These are phyloP conservation scores for Phytophthora multivora DNA, from an alignment of 352 stramenopile species.

Conservation along the genomic window DNA sequence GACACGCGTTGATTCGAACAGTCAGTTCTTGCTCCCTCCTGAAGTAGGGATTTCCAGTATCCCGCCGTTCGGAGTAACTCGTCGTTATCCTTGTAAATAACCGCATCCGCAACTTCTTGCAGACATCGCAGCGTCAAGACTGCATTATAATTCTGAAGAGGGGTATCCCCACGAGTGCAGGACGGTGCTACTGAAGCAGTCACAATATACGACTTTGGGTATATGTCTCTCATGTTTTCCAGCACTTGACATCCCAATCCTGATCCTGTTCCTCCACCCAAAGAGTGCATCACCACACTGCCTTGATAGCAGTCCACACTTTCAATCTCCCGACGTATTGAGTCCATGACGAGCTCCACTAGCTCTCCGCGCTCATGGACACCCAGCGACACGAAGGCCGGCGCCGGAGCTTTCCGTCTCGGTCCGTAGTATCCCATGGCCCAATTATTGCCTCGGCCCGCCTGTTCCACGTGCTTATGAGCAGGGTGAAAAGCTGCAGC, in stretches of 20 bases:
- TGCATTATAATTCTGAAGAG: constrained; percentile 89
- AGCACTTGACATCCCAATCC: constrained; percentile 83
- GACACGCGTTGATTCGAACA: constrained; percentile 36
- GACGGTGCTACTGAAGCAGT: constrained; percentile 77
- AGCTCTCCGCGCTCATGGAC: constrained; percentile 51
- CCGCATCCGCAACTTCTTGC: constrained; percentile 69
- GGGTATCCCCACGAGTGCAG: constrained; percentile 60
- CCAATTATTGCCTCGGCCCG: constrained; percentile 89
- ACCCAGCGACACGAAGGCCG: constrained; percentile 36
- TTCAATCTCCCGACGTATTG: constrained; percentile 75
- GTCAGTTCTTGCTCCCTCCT: constrained; percentile 1
- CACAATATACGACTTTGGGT: constrained; percentile 71
- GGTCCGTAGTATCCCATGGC: constrained; percentile 80
- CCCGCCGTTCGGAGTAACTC: constrained; percentile 59
- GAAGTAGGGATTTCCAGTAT: constrained; percentile 56
- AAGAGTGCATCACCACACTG: constrained; percentile 77
- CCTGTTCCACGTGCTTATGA: constrained; percentile 63
- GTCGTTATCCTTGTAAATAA: constrained; percentile 90
- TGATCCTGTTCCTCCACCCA: constrained; percentile 82
- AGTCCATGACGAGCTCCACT: constrained; percentile 76
- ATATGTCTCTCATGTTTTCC: constrained; percentile 81
- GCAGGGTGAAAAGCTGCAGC: constrained; percentile 39
- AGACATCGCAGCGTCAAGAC: constrained; percentile 73
- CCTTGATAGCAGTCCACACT: constrained; percentile 69
- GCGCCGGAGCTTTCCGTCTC: constrained; percentile 19